Conservation (phyloP, 805 yeast genomes). For the Metschnikowia gruessii region DNA sequence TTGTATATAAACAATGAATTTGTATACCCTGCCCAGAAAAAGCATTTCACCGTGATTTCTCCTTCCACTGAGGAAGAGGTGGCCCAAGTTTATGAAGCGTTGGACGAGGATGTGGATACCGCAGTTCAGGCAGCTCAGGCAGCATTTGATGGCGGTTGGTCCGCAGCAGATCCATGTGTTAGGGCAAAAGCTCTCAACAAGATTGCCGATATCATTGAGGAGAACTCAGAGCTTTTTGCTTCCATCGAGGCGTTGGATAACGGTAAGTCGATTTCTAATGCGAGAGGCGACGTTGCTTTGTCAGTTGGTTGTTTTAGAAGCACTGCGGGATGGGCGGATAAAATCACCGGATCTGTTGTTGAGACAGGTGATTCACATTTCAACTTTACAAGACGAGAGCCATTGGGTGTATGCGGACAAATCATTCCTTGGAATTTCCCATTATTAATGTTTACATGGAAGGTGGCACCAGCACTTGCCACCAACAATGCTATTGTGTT, state of each 20-base stretch:
- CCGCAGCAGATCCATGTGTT: slow-evolving; percentile 60
- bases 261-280: slow-evolving; percentile 75
- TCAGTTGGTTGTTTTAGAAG: slow-evolving; percentile 71
- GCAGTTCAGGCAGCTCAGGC: slow-evolving; percentile 84
- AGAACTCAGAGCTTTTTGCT: slow-evolving; percentile 68
- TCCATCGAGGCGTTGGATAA: slow-evolving; percentile 83
- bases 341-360: slow-evolving; percentile 69
- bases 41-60: slow-evolving; percentile 59
- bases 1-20: slow-evolving; percentile 86
- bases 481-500: slow-evolving; percentile 86
- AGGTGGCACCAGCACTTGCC: slow-evolving; percentile 88
- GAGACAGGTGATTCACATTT: slow-evolving; percentile 75
- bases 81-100: slow-evolving; percentile 69
- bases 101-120: slow-evolving; percentile 70
- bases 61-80: slow-evolving; percentile 73
- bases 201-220: slow-evolving; percentile 76
- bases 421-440: slow-evolving; percentile 99
- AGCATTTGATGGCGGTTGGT: slow-evolving; percentile 74
- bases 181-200: slow-evolving; percentile 63
- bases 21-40: slow-evolving; percentile 53
- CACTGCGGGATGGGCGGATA: slow-evolving; percentile 91
- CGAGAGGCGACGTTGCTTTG: slow-evolving; percentile 73
- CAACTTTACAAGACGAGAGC: slow-evolving; percentile 80
- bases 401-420: slow-evolving; percentile 93
- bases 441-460: slow-evolving; percentile 90